These are phyloP conservation scores for Aspergillus wentii DNA, from an alignment of 495 filamentous ascomycete genomes.

Conservation along the genomic window DNA sequence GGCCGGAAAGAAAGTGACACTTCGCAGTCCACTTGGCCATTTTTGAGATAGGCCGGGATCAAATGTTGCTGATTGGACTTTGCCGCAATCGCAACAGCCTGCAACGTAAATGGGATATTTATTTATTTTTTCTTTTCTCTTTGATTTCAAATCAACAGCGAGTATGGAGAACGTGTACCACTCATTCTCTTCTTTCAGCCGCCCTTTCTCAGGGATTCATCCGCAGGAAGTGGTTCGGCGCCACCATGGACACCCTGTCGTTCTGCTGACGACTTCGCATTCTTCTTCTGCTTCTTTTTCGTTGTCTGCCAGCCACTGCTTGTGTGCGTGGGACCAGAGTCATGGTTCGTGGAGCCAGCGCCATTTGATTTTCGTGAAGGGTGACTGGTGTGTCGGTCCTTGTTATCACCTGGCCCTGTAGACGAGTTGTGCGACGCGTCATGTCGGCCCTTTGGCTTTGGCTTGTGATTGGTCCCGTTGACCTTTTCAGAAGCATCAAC, in stretches of 20 bases:
- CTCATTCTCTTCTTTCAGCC: slow-evolving; percentile 29
- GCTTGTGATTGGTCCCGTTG: slow-evolving; percentile 32
- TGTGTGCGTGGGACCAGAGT: slow-evolving; percentile 22
- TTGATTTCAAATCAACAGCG: too few relatives aligned
- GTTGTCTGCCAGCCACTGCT: slow-evolving; percentile 45
- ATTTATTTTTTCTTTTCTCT: too few relatives aligned
- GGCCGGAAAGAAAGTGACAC: too few relatives aligned
- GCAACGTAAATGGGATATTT: too few relatives aligned
- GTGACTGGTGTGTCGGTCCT: slow-evolving; percentile 26
- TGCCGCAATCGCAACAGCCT: too few relatives aligned
- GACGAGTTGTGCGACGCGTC: slow-evolving; percentile 21
- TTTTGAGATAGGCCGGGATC: too few relatives aligned
- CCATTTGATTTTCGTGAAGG: slow-evolving; percentile 32
- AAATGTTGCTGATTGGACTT: too few relatives aligned
- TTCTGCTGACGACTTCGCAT: slow-evolving; percentile 27
- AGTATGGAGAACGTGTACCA: too few relatives aligned
- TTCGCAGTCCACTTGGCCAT: too few relatives aligned
- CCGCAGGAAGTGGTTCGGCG: slow-evolving; percentile 40
- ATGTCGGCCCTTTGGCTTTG: slow-evolving; percentile 28
- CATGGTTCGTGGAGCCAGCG: slow-evolving; percentile 11
- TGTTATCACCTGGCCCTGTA: slow-evolving; percentile 17
- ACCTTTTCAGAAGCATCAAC: slow-evolving; percentile 28
- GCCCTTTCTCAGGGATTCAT: slow-evolving; percentile 47
- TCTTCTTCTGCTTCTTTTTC: slow-evolving; percentile 43
- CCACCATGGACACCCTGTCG: slow-evolving; percentile 20